Evolutionary conservation across 2,329 filamentous ascomycete species (phyloP), one percentile per base, ranked within the genome.

Genomic region (Diaporthe sp.): DNA sequence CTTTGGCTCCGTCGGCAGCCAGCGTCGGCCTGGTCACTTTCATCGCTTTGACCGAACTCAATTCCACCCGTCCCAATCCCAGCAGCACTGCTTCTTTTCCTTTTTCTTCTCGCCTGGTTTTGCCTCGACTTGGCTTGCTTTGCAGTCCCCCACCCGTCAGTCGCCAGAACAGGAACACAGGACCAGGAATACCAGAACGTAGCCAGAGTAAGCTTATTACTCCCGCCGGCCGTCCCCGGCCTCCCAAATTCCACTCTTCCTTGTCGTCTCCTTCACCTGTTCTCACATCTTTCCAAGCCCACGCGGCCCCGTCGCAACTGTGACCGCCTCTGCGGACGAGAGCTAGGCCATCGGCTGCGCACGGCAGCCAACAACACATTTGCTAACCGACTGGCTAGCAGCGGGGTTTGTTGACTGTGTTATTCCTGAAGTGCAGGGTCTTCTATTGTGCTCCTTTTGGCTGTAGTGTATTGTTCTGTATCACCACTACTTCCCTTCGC

Each of bases 1-100:
- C 22, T 22, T 12, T 70, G 46, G 65, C 65, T 53, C 65, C 37
- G n/a, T 70, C 34, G 46, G 65, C 65, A 55, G 42, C 49, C 65
- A 70, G 22, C 49, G 65, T 55, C 49, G 65, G 65, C 31, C 65
- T 70, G 4, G 61, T 70, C 65, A 70, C n/a, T 42, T 55, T 31
- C 34, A 39, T 70, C 65, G 65, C 65, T 70, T 55, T 70, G 65
- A 70, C 65, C 65, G 65, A 70, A 70, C 65, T 70, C 65, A 70
- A 70, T 70, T 70, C 49, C 65, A 55, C 49, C 17, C 65, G 15
- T 39, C 49, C n/a, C 65, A 70, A 55, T 70, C 65, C 34, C 49
- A 42, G 65, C 65, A 42, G 7, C 42, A 65, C 42, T 6, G 42
- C 10, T 39, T 67, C 19, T 3, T 51, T 53, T 25, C 44, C 34